These are phyloP conservation scores for Xerophyta viscosa DNA, from an alignment of 106 monocot species.

Conservation along the genomic window DNA sequence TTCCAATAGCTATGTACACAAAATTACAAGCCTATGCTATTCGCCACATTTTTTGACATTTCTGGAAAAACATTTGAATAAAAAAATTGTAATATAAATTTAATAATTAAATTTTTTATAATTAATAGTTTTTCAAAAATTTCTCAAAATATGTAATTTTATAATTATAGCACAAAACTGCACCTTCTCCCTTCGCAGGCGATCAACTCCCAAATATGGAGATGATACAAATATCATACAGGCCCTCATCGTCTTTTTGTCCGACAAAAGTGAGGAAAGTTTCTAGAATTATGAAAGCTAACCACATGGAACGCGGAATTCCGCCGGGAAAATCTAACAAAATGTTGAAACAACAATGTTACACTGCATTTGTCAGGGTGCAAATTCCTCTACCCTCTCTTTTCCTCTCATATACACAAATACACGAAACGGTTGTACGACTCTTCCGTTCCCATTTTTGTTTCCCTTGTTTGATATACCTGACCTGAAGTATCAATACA, in stretches of 20 bases:
- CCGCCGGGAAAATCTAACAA: background rate
- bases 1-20: too few relatives aligned
- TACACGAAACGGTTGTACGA: constrained; percentile 20
- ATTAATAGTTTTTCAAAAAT: too few relatives aligned
- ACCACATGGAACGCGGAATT: constrained; percentile 5
- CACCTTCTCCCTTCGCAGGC: too few relatives aligned
- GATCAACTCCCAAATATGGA: too few relatives aligned
- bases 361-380: constrained; percentile 5
- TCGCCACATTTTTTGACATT: too few relatives aligned
- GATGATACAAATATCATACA: background rate
- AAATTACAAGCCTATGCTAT: too few relatives aligned
- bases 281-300: background rate
- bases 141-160: too few relatives aligned
- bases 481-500: constrained; percentile 36
- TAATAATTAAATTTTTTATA: too few relatives aligned
- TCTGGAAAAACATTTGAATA: too few relatives aligned
- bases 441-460: constrained; percentile 1
- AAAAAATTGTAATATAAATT: too few relatives aligned
- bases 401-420: constrained; percentile 13
- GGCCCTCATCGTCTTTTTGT: background rate
- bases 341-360: constrained; percentile 7
- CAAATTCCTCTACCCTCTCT: background rate
- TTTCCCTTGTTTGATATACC: background rate
- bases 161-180: too few relatives aligned
- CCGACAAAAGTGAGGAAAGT: background rate